Evolutionary conservation across 371 early-diverging fungal genomes (phyloP), one percentile per base, ranked within the genome.

Genomic region (Syncephalastrum contaminatum): DNA sequence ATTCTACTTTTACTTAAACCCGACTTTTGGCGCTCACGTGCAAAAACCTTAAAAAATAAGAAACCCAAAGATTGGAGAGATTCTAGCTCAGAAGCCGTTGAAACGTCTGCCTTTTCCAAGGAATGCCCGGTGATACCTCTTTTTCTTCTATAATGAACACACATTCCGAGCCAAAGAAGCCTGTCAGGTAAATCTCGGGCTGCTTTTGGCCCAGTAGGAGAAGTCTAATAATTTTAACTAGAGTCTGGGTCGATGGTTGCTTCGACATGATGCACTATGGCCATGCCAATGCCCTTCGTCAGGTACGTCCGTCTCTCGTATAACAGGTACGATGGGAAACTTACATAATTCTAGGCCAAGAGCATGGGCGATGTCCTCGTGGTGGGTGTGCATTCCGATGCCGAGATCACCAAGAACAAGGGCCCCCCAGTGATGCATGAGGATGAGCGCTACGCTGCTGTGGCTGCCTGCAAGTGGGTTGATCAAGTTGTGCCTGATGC

Each of bases 201-300:
- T 6, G 5, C 36, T 10, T 30, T 30, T 30, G 36, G 2, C 6
- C 54, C 24, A 45, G 45, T 18, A 8, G 14, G 15, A 8, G 0
- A 18, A 47, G 25, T 27, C 41, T 40, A 8, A 19, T 54, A 4
- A 14, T 45, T 30, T 27, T 3, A 44, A 6, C 6, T 59, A 81
- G 88, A 63, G 79, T 91, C 59, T 91, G 91, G 91, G 90, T 91
- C 30, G 97, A 96, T 70, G 96, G 96, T 25, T 95, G 95, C 69
- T 98, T 94, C 73, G 97, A 96, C 81, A 82, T 96, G 83, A 94
- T 94, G 88, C 96, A 96, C 75, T 91, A 85, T 75, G 96, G 96
- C 8, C 99, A 98, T 71, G 94, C 95, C 53, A 97, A 96, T 69
- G 97, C 96, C 45, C 75, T 98, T 54, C 88, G 96, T 64, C 96